A percentile compares a stretch with the other conserved stretches of the same genome.
Evolutionary conservation across 768 basidiomycete species (phyloP).

Genomic region (Trichaptum fuscoviolaceum): DNA sequence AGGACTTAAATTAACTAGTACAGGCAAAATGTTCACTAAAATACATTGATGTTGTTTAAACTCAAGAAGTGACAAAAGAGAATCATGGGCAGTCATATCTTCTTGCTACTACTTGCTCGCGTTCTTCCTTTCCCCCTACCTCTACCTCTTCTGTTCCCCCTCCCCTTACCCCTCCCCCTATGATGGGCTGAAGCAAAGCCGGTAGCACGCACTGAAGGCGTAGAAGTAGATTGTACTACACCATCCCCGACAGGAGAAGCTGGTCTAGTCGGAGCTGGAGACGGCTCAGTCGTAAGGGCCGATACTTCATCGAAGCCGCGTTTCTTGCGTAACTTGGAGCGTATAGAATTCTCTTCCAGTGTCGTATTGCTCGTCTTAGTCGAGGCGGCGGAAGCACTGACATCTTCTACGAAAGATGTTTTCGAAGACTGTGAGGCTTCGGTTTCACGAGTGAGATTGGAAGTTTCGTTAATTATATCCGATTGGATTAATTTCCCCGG

Average conservation of each 20-base stretch:
- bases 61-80: background rate
- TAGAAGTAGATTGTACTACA: background rate
- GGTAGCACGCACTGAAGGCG: background rate
- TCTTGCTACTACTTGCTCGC: background rate
- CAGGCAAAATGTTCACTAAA: background rate
- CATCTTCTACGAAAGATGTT: background rate
- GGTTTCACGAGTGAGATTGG: background rate
- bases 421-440: background rate
- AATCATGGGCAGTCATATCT: background rate
- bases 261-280: background rate
- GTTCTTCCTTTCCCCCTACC: background rate
- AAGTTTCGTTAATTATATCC: background rate
- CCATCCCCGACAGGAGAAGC: background rate
- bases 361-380: background rate
- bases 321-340: background rate
- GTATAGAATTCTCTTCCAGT: background rate
- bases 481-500: background rate
- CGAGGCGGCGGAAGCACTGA: background rate
- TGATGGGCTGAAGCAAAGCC: background rate
- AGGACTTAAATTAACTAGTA: background rate
- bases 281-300: background rate
- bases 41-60: background rate
- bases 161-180: background rate
- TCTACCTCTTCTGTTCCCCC: background rate
- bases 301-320: background rate